Percentiles rank a stretch among this genome's conserved stretches.
Conservation (phyloP, 2,329 filamentous ascomycete genomes). For the Aspergillus floridensis region DNA sequence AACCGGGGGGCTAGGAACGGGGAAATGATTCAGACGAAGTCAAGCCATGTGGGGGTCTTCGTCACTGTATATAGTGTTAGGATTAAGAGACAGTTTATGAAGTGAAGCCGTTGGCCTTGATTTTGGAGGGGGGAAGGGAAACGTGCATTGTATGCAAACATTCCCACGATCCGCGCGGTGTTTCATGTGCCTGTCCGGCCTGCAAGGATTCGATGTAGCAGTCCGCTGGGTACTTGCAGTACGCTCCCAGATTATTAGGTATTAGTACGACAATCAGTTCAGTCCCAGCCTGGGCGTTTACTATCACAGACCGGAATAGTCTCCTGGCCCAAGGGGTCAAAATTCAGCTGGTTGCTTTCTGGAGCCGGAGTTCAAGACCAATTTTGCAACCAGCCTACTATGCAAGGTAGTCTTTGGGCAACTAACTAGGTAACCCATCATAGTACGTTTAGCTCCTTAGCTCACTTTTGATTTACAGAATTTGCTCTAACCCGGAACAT, state of each 20-base stretch:
- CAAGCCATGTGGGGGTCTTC: background rate
- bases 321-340: background rate
- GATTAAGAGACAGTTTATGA: background rate
- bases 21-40: background rate
- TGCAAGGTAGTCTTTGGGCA: background rate
- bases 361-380: background rate
- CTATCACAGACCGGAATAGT: background rate
- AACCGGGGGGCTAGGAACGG: background rate
- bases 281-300: background rate
- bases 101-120: background rate
- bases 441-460: background rate
- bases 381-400: background rate
- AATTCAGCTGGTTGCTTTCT: background rate
- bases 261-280: background rate
- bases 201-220: constrained; percentile 2
- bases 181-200: background rate
- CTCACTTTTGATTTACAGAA: background rate
- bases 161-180: background rate
- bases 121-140: too few species aligned
- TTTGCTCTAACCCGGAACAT: background rate
- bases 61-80: background rate
- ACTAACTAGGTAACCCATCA: background rate
- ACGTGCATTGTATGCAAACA: background rate
- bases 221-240: constrained; percentile 3
- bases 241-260: background rate